Base-by-base conservation (phyloP, 1,139 yeast genomes). In the Pichia norvegensis region DNA sequence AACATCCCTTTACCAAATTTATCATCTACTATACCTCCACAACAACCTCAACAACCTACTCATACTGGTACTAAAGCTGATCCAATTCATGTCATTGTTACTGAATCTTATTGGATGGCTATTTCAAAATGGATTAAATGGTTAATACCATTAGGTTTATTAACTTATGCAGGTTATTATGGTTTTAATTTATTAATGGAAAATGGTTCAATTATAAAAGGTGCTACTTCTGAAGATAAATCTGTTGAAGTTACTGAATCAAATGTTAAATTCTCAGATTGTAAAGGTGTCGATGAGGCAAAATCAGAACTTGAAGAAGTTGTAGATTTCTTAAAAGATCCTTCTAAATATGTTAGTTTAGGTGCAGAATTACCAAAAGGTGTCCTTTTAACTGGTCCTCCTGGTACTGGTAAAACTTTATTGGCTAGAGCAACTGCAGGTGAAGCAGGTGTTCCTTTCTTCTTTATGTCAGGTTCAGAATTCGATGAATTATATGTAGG, bases 341-440 rank as follows among this genome's bases (percentile, higher is more conserved):
- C 99, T 16, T 78, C 95, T 20, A 86, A 86, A 64, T 94, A 88
- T 67, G 94, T 97, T 40, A 95, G 95, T 1, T 74, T 94, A 45
- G 99, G 99, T 53, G 99, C 98, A 45, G 88, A 88, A 65, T 73
- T 94, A 56, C 98, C 98, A 47, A 92, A 90, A 65, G 99, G 99
- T 71, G 95, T 94, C 5, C 69, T 94, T 48, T 72, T 94, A 53
- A 92, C 98, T 8, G 99, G 99, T 40, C 99, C 99, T 36, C 99
- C 99, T 36, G 99, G 99, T 68, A 94, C 99, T 7, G 99, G 99
- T 77, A 94, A 94, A 66, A 94, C 99, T 1, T 71, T 94, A 53
- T 75, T 94, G 52, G 98, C 98, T 1, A 78, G 98, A 57, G 98
- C 99, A 19, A 95, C 97, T 36, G 99, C 99, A 11, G 98, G 98